Conservation (phyloP, 2,329 filamentous ascomycete species). For the Plenodomus lindquistii region DNA sequence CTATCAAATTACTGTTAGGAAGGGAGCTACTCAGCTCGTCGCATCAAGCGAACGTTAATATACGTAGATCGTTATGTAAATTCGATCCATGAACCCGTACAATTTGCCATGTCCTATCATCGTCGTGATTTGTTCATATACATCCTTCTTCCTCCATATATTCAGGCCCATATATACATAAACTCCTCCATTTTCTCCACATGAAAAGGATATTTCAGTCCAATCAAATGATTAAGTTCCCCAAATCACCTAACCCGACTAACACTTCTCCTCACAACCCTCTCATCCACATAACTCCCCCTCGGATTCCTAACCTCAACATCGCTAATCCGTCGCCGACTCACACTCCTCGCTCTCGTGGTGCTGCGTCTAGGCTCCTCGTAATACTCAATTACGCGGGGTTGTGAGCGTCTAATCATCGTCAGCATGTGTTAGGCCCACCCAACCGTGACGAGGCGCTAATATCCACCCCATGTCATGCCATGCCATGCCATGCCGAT, state of each 20-base stretch:
- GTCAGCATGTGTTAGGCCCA: conserved; percentile 2
- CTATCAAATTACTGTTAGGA: too few relatives aligned
- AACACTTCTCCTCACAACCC: conserved; percentile 32
- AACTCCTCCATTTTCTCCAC: too few relatives aligned
- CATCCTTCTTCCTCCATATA: too few relatives aligned
- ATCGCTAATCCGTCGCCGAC: conserved; percentile 30
- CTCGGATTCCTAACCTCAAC: conserved; percentile 29
- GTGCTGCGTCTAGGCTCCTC: conserved; percentile 33
- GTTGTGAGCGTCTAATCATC: conserved; percentile 16
- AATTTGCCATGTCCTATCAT: too few relatives aligned
- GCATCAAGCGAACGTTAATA: too few relatives aligned
- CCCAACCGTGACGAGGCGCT: background rate
- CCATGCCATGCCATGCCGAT: background rate
- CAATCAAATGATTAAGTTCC: too few relatives aligned
- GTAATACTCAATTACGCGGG: conserved; percentile 31
- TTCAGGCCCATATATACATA: too few relatives aligned
- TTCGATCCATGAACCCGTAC: too few relatives aligned
- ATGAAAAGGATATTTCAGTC: too few relatives aligned
- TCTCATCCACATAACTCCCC: conserved; percentile 33
- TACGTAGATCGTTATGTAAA: too few relatives aligned
- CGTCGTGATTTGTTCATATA: too few relatives aligned
- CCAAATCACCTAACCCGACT: conserved; percentile 30
- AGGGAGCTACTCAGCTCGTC: too few relatives aligned
- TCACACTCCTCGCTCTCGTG: conserved; percentile 31
- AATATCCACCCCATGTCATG: background rate